These are phyloP conservation scores for Globisporangium acanthophoron DNA, from an alignment of 352 stramenopile species.

Conservation along the genomic window DNA sequence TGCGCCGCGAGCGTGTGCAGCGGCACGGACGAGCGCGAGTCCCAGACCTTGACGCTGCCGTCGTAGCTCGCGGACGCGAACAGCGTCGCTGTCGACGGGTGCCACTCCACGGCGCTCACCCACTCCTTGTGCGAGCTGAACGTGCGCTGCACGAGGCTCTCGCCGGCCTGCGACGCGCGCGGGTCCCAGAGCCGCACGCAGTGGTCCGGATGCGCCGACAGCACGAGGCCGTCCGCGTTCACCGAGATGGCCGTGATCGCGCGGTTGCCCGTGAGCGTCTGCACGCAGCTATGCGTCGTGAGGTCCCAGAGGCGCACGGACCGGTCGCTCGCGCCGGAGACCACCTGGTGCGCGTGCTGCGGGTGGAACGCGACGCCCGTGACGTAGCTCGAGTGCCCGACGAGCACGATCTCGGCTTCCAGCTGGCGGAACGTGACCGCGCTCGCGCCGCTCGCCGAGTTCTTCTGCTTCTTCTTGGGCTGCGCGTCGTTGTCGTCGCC, in stretches of 20 bases:
- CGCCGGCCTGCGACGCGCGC: conserved; percentile 53
- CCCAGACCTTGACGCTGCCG: conserved; percentile 78
- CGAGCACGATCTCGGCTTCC: conserved; percentile 68
- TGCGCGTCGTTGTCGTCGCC: conserved; percentile 18
- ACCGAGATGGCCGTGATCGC: conserved; percentile 72
- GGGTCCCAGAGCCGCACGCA: conserved; percentile 82
- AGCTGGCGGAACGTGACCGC: conserved; percentile 61
- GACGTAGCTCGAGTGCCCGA: conserved; percentile 74
- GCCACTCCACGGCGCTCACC: conserved; percentile 75
- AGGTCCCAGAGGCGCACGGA: conserved; percentile 78
- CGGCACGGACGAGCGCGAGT: conserved; percentile 64
- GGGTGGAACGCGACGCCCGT: conserved; percentile 70
- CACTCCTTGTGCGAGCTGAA: conserved; percentile 85
- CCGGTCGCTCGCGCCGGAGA: conserved; percentile 67
- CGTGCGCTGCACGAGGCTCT: conserved; percentile 70
- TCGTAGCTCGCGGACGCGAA: conserved; percentile 79
- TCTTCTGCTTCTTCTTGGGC: conserved; percentile 70
- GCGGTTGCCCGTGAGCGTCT: conserved; percentile 72
- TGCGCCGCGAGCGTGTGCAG: conserved; percentile 74
- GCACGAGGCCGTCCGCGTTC: conserved; percentile 50
- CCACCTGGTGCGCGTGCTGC: conserved; percentile 38
- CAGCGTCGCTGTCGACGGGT: conserved; percentile 45
- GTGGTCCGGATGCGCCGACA: conserved; percentile 77
- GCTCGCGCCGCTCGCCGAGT: conserved; percentile 13
- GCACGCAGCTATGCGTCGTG: conserved; percentile 59